A percentile compares a stretch with the other conserved stretches of the same genome.
phyloP scores from a whole-genome alignment of 306 rosid species.

The Gastrolobium bilobum region DNA sequence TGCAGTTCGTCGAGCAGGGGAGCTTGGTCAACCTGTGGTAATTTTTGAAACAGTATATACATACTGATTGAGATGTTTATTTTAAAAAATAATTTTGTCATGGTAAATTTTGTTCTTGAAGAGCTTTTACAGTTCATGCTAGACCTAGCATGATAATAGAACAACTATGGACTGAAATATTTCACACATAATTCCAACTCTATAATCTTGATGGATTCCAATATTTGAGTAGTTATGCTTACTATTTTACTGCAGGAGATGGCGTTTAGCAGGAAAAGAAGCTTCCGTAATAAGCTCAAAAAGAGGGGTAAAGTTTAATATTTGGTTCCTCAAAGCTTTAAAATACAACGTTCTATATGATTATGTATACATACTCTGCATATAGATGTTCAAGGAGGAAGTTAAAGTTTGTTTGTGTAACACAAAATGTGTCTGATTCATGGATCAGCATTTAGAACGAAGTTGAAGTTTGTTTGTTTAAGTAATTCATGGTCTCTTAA shows the following conservation, averaged over 20 bases:
- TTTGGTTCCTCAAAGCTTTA: conserved; percentile 12
- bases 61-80: not conserved
- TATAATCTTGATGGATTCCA: conserved; percentile 22
- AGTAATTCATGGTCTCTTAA: conserved; percentile 27
- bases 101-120: conserved; percentile 11
- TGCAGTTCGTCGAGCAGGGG: conserved; percentile 82
- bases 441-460: conserved; percentile 36
- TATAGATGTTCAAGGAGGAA: not conserved
- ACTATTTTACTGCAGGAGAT: conserved; percentile 72
- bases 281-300: conserved; percentile 91
- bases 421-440: not conserved
- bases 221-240: conserved; percentile 35
- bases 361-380: conserved; percentile 22
- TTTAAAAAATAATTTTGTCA: not conserved
- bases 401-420: not conserved
- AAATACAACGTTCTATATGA: conserved; percentile 12
- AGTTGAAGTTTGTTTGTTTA: not conserved
- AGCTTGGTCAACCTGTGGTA: conserved; percentile 85
- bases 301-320: conserved; percentile 63
- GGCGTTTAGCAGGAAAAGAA: conserved; percentile 96
- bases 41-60: conserved; percentile 35
- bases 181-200: conserved; percentile 3
- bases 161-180: conserved; percentile 10
- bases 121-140: conserved; percentile 16
- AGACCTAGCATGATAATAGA: conserved; percentile 2